Conservation (phyloP, 495 filamentous ascomycete genomes). For the Penicillium waksmanii region DNA sequence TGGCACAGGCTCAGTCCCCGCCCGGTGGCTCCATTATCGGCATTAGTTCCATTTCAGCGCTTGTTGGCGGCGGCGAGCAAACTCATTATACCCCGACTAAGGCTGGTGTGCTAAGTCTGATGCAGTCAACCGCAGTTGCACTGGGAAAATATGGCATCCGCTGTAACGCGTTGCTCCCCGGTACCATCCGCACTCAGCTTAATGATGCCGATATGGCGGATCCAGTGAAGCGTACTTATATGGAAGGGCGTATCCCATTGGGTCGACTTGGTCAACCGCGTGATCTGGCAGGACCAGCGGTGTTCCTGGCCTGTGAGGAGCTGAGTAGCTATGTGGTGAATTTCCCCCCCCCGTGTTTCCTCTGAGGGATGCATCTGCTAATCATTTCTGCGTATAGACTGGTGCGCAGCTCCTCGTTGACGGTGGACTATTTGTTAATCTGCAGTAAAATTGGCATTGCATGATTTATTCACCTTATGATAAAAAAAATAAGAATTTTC, state of each 20-base stretch:
- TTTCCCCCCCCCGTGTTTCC: slow-evolving; percentile 12
- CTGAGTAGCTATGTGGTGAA: slow-evolving; percentile 72
- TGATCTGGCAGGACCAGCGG: slow-evolving; percentile 81
- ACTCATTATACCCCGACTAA: slow-evolving; percentile 93
- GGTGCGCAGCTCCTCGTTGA: slow-evolving; percentile 87
- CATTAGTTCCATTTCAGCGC: slow-evolving; percentile 78
- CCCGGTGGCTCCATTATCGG: slow-evolving; percentile 81
- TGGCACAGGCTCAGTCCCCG: slow-evolving; percentile 62
- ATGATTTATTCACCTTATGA: not conserved
- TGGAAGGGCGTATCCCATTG: slow-evolving; percentile 83
- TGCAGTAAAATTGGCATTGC: slow-evolving; percentile 47
- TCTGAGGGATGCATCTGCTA: slow-evolving; percentile 5
- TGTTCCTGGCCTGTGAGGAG: slow-evolving; percentile 79
- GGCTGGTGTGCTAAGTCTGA: slow-evolving; percentile 78
- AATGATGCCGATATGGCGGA: slow-evolving; percentile 78
- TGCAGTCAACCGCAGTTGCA: slow-evolving; percentile 83
- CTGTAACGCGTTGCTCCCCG: slow-evolving; percentile 85
- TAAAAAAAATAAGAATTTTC: slow-evolving; percentile 11
- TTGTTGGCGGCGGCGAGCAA: slow-evolving; percentile 81
- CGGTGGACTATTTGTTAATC: slow-evolving; percentile 74
- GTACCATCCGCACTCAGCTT: slow-evolving; percentile 83
- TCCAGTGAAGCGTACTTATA: slow-evolving; percentile 74
- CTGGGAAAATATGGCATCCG: slow-evolving; percentile 75
- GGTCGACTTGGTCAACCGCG: slow-evolving; percentile 69
- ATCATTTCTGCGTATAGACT: slow-evolving; percentile 48